A percentile compares a stretch with the other conserved stretches of the same genome.
Conservation (phyloP, 179 eudicot genomes). For the Gypsophila paniculata region DNA sequence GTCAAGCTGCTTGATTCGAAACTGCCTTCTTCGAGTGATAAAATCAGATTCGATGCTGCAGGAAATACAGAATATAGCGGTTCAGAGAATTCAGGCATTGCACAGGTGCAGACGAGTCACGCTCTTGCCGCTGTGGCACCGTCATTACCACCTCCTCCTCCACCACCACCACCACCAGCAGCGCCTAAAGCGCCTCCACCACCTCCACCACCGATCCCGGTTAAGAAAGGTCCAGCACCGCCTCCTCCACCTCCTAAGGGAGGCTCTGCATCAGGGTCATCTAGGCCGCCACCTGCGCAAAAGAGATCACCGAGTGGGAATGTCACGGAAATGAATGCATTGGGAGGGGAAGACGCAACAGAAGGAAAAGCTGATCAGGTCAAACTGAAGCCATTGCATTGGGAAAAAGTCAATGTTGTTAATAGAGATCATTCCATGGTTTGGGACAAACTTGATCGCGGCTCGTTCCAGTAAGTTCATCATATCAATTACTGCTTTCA, state of each 20-base stretch:
- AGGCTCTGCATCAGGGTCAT: slow-evolving; percentile 16
- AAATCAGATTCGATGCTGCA: not conserved
- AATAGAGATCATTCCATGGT: slow-evolving; percentile 74
- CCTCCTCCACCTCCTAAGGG: slow-evolving; percentile 20
- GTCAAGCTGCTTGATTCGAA: slow-evolving; percentile 21
- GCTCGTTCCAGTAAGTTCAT: slow-evolving; percentile 68
- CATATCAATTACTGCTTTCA: not conserved
- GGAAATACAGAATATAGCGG: not conserved
- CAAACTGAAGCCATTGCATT: slow-evolving; percentile 79
- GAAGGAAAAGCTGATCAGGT: slow-evolving; percentile 49
- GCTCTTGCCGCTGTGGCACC: not conserved
- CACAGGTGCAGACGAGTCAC: not conserved
- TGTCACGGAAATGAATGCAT: slow-evolving; percentile 19
- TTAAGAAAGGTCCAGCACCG: slow-evolving; percentile 26
- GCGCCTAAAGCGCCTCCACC: slow-evolving; percentile 30
- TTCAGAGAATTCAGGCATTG: not conserved
- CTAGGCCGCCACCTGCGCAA: slow-evolving; percentile 29
- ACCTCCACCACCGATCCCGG: slow-evolving; percentile 36
- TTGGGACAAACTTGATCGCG: slow-evolving; percentile 64
- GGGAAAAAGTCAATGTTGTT: slow-evolving; percentile 76
- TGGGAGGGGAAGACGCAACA: slow-evolving; percentile 38
- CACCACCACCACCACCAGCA: slow-evolving; percentile 39
- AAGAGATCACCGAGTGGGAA: slow-evolving; percentile 28
- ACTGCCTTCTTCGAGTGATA: slow-evolving; percentile 5
- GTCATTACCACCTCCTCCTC: slow-evolving; percentile 26